Conservation (phyloP, 495 filamentous ascomycete genomes). For the Hyaloscypha bicolor region DNA sequence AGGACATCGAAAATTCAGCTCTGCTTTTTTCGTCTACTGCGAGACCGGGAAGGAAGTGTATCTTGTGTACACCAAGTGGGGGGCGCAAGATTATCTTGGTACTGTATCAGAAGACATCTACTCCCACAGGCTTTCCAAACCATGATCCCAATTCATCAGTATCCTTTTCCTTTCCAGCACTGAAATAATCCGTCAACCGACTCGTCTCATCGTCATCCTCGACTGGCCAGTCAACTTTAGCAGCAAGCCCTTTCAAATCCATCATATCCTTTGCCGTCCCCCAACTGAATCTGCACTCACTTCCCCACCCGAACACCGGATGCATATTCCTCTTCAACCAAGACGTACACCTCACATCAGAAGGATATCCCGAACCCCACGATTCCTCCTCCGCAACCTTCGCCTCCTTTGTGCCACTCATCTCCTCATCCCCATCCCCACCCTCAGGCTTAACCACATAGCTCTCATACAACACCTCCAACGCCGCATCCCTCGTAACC, state of each 20-base stretch:
- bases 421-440: constrained; percentile 28
- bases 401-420: constrained; percentile 5
- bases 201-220: constrained; percentile 68
- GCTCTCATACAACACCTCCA: constrained; percentile 68
- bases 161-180: constrained; percentile 42
- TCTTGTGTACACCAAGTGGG: too few relatives aligned
- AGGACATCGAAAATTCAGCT: too few relatives aligned
- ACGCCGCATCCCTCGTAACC: constrained; percentile 86
- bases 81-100: not conserved
- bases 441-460: constrained; percentile 23
- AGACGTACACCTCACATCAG: constrained; percentile 73
- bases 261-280: constrained; percentile 92
- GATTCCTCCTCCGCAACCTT: constrained; percentile 32
- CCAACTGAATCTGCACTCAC: constrained; percentile 93
- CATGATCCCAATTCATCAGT: constrained; percentile 59
- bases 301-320: constrained; percentile 92
- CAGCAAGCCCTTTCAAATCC: constrained; percentile 61
- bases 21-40: too few relatives aligned
- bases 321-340: constrained; percentile 91
- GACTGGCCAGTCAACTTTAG: constrained; percentile 79
- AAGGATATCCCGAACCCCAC: constrained; percentile 94
- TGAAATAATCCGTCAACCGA: constrained; percentile 76
- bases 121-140: constrained; percentile 62
- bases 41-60: too few relatives aligned
- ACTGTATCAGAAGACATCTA: constrained; percentile 56